phyloP scores from a whole-genome alignment of 768 basidiomycete species.

The Amanita fuliginea region DNA sequence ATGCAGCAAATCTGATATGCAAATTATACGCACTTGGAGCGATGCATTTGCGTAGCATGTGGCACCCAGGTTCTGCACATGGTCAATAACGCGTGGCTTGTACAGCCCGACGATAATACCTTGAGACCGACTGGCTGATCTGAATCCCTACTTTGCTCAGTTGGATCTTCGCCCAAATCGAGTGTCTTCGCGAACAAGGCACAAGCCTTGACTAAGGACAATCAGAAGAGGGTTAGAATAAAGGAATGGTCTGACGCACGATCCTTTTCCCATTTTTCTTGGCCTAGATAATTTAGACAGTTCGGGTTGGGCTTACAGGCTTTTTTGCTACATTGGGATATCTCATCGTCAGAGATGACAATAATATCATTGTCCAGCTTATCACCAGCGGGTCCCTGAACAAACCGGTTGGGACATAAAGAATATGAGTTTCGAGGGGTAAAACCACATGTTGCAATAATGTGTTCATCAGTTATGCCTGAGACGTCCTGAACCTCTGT shows the following conservation, averaged over 20 bases:
- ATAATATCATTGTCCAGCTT: conserved; percentile 55
- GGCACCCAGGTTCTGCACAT: conserved; percentile 78
- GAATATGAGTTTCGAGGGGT: conserved; percentile 35
- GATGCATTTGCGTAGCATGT: conserved; percentile 97
- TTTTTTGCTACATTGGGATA: conserved; percentile 43
- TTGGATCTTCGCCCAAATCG: conserved; percentile 47
- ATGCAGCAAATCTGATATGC: not conserved
- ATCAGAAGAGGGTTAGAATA: not conserved
- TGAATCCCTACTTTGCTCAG: conserved; percentile 33
- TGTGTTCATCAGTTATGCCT: conserved; percentile 59
- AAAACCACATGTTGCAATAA: conserved; percentile 58
- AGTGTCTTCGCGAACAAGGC: conserved; percentile 40
- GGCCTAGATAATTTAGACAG: conserved; percentile 83
- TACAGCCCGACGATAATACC: conserved; percentile 24
- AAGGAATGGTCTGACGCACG: conserved; percentile 24
- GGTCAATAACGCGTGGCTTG: not conserved
- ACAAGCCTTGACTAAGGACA: conserved; percentile 33
- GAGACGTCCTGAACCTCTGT: conserved; percentile 44
- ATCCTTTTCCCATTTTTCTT: conserved; percentile 70
- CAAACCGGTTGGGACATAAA: conserved; percentile 50
- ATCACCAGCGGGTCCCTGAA: conserved; percentile 15
- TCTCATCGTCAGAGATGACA: conserved; percentile 60
- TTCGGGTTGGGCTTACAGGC: conserved; percentile 68
- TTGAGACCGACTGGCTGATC: conserved; percentile 67
- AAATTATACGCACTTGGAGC: conserved; percentile 52